These are phyloP conservation scores for Dendrocalamus latiflorus DNA, from an alignment of 202 grass and related monocot species.

Conservation along the genomic window DNA sequence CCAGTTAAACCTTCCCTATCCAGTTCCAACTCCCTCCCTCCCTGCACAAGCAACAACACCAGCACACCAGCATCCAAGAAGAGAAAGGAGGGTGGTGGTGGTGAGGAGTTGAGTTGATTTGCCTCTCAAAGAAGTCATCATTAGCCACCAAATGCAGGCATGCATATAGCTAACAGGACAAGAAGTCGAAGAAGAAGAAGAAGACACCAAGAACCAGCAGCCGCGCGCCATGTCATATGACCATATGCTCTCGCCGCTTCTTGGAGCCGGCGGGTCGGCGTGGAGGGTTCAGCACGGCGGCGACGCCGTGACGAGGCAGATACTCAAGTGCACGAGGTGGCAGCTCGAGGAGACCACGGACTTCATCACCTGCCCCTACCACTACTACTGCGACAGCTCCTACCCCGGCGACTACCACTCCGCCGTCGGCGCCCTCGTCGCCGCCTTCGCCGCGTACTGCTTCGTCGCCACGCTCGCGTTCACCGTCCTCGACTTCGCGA, in stretches of 20 bases:
- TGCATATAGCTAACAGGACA: constrained; percentile 43
- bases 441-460: too few relatives aligned
- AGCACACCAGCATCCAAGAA: constrained; percentile 55
- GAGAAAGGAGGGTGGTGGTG: constrained; percentile 20
- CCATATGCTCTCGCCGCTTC: constrained; percentile 34
- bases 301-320: constrained; percentile 60
- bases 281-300: constrained; percentile 29
- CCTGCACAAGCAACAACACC: constrained; percentile 65
- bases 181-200: constrained; percentile 28
- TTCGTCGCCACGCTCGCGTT: too few relatives aligned
- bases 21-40: constrained; percentile 32
- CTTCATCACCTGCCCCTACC: constrained; percentile 83
- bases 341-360: constrained; percentile 95
- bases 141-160: constrained; percentile 49
- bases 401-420: too few relatives aligned
- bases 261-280: constrained; percentile 11
- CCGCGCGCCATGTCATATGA: constrained; percentile 27
- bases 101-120: too few relatives aligned
- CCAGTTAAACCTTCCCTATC: constrained; percentile 80
- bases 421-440: too few relatives aligned
- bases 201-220: neutral
- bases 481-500: too few relatives aligned
- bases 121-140: constrained; percentile 23
- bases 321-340: constrained; percentile 97
- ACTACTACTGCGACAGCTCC: too few relatives aligned